phyloP scores from a whole-genome alignment of 148 eudicot genomes.

The Linanthus parryae region DNA sequence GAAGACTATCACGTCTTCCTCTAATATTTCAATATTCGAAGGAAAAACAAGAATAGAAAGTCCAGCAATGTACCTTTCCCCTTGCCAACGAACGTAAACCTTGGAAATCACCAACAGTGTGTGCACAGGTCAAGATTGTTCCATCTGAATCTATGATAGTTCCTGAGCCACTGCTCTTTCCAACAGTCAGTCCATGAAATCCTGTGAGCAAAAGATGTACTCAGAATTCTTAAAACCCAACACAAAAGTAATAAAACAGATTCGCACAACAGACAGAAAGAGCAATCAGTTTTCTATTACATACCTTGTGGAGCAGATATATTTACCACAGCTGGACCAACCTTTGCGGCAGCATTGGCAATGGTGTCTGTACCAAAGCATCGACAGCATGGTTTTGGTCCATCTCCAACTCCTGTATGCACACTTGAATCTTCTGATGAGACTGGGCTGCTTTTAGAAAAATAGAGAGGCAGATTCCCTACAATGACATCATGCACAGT shows the following conservation, averaged over 20 bases:
- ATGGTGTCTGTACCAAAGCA: constrained; percentile 71
- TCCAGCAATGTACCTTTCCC: too few species aligned
- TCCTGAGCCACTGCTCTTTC: constrained; percentile 73
- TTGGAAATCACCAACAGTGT: constrained; percentile 62
- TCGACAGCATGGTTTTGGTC: constrained; percentile 36
- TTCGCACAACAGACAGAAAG: not conserved
- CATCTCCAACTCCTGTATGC: constrained; percentile 31
- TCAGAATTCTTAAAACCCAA: not conserved
- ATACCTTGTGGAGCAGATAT: constrained; percentile 72
- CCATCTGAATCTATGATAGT: constrained; percentile 66
- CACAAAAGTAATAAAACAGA: not conserved
- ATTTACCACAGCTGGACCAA: constrained; percentile 91
- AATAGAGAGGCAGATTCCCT: constrained; percentile 37
- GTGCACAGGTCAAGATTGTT: constrained; percentile 70
- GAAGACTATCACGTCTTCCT: not conserved
- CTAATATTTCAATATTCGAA: not conserved
- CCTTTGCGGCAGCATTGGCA: constrained; percentile 86
- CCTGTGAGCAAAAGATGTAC: constrained; percentile 25
- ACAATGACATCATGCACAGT: constrained; percentile 23
- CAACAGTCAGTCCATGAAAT: constrained; percentile 53
- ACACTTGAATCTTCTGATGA: constrained; percentile 38
- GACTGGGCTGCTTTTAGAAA: constrained; percentile 36
- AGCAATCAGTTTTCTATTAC: not conserved
- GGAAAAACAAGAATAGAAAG: not conserved
- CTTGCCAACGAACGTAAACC: constrained; percentile 45